Evolutionary conservation across 768 basidiomycete genomes (phyloP).

Genomic region (Chalciporus piperatus): DNA sequence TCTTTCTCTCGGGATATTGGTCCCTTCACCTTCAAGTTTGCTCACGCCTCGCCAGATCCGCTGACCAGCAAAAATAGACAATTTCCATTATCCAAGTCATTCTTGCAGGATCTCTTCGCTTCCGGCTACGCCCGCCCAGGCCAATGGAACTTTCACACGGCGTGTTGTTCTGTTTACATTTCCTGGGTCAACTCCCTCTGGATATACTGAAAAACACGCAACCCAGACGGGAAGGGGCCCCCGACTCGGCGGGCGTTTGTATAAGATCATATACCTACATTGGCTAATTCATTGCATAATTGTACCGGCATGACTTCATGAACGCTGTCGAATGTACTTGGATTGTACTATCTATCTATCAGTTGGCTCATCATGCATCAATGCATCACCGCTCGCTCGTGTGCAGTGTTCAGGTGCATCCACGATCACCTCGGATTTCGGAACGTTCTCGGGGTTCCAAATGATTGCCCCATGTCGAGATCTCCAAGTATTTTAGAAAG

Average conservation of each 20-base stretch:
- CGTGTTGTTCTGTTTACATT: constrained; percentile 10
- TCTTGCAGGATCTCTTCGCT: constrained; percentile 21
- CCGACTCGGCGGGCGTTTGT: constrained; percentile 10
- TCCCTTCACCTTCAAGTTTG: constrained; percentile 1
- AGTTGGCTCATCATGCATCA: too few relatives aligned
- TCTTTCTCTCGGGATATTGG: constrained; percentile 4
- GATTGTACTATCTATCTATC: background rate
- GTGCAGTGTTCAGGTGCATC: background rate
- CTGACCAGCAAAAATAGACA: constrained; percentile 33
- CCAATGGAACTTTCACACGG: constrained; percentile 23
- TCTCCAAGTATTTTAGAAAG: constrained; percentile 7
- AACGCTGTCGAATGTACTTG: background rate
- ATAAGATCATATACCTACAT: constrained; percentile 24
- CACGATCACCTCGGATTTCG: constrained; percentile 31
- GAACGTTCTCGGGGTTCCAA: constrained; percentile 12
- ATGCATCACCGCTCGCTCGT: too few relatives aligned
- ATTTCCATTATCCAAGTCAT: background rate
- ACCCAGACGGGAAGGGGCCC: constrained; percentile 11
- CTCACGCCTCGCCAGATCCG: constrained; percentile 20
- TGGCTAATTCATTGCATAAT: constrained; percentile 27
- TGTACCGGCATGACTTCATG: constrained; percentile 5
- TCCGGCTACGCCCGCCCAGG: constrained; percentile 12
- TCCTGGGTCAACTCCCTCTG: constrained; percentile 8
- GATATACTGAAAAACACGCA: constrained; percentile 3
- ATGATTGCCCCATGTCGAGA: constrained; percentile 19